Conservation (phyloP, 441 rosid species). For the Pelargonium australe region DNA sequence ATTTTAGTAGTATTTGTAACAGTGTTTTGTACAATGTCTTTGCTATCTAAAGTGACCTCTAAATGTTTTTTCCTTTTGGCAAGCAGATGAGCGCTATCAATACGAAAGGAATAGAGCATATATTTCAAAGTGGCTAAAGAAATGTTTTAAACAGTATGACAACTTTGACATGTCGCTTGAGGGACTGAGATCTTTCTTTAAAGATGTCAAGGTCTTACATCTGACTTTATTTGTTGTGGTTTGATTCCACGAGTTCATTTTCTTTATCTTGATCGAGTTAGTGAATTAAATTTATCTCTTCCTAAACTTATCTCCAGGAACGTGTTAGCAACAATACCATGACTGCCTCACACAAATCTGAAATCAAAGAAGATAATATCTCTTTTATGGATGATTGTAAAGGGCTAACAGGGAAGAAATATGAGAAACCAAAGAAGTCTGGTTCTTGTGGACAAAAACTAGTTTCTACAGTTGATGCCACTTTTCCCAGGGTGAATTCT, state of each 20-base stretch:
- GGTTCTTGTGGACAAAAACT: conserved; percentile 27
- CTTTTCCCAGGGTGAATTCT: conserved; percentile 26
- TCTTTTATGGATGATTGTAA: conserved; percentile 24
- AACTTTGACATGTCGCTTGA: conserved; percentile 54
- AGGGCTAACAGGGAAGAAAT: conserved; percentile 26
- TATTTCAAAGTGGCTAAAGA: conserved; percentile 94
- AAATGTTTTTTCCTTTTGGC: conserved; percentile 12
- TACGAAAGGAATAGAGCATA: conserved; percentile 60
- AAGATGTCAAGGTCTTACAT: conserved; percentile 56
- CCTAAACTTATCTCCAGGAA: conserved; percentile 45
- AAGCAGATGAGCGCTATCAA: conserved; percentile 73
- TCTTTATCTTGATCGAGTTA: conserved; percentile 13
- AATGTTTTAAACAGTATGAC: conserved; percentile 55
- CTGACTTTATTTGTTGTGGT: conserved; percentile 12
- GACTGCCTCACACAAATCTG: conserved; percentile 25
- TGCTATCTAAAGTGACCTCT: conserved; percentile 2
- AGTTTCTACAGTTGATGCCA: conserved; percentile 22
- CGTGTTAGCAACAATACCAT: conserved; percentile 35
- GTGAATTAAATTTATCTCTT: conserved; percentile 22
- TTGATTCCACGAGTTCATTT: conserved; percentile 10
- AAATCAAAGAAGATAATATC: conserved; percentile 24
- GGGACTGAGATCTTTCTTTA: conserved; percentile 62
- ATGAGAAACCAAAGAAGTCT: conserved; percentile 29
- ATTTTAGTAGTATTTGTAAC: conserved; percentile 9
- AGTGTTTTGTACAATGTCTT: background rate